These are phyloP conservation scores for Dipodascus albidus DNA, from an alignment of 805 yeast species.

Conservation along the genomic window DNA sequence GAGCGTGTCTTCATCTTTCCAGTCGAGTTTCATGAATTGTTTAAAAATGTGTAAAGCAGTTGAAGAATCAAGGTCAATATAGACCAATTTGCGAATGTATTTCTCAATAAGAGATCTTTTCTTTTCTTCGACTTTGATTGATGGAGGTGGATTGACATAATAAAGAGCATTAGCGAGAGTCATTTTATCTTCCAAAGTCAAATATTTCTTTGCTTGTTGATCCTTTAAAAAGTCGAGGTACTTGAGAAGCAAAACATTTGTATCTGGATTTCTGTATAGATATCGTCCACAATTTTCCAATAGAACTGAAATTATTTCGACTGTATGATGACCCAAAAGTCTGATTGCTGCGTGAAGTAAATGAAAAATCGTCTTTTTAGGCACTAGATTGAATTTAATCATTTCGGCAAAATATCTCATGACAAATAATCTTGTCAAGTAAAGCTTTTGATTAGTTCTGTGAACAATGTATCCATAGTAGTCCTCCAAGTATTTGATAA, in stretches of 20 bases:
- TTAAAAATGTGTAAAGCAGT: conserved; percentile 27
- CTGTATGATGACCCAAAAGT: conserved; percentile 41
- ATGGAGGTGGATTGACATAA: conserved; percentile 24
- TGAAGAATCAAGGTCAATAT: conserved; percentile 35
- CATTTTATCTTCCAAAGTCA: conserved; percentile 44
- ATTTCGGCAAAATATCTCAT: conserved; percentile 62
- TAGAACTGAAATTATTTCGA: conserved; percentile 57
- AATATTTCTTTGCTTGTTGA: conserved; percentile 36
- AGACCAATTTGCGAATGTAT: conserved; percentile 40
- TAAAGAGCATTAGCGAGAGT: conserved; percentile 39
- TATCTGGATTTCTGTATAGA: conserved; percentile 45
- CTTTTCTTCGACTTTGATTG: conserved; percentile 17
- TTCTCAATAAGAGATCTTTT: conserved; percentile 20
- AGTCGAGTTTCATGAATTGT: conserved; percentile 35
- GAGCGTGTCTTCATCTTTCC: conserved; percentile 30
- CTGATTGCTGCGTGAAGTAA: conserved; percentile 52
- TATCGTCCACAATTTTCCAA: conserved; percentile 67
- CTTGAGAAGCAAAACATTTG: conserved; percentile 45
- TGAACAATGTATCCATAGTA: conserved; percentile 15
- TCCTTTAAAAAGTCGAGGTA: conserved; percentile 31
- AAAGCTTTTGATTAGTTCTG: conserved; percentile 9
- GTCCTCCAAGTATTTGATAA: conserved; percentile 42
- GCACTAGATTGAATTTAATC: conserved; percentile 63
- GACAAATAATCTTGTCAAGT: conserved; percentile 18
- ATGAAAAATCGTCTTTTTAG: conserved; percentile 61